Conservation (phyloP, 371 early-diverging fungal species). For the Syncephalis fuscata region DNA sequence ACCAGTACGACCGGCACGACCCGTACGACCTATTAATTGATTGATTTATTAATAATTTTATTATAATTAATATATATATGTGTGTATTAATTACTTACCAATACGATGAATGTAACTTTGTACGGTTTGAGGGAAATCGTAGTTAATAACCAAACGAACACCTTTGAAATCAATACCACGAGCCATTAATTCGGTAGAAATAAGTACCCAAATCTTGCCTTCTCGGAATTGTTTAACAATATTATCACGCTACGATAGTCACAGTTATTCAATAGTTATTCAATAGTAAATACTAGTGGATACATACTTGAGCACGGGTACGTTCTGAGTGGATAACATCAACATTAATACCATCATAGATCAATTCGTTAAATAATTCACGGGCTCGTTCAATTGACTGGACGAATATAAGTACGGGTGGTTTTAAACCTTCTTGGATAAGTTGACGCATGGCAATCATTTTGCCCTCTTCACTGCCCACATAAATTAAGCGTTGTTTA, state of each 20-base stretch:
- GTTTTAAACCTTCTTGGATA: conserved; percentile 63
- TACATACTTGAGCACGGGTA: conserved; percentile 56
- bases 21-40: conserved; percentile 49
- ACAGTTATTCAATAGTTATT: conserved; percentile 1
- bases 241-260: conserved; percentile 51
- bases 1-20: conserved; percentile 71
- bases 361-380: conserved; percentile 82
- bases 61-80: no score
- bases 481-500: conserved; percentile 77
- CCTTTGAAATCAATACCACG: conserved; percentile 93
- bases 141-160: conserved; percentile 83
- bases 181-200: conserved; percentile 94
- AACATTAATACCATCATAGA: conserved; percentile 93
- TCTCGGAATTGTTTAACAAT: conserved; percentile 78
- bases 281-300: not conserved
- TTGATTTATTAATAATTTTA: no score
- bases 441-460: conserved; percentile 80
- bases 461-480: conserved; percentile 89
- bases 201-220: conserved; percentile 88
- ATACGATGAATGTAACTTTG: conserved; percentile 91
- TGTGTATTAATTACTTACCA: conserved; percentile 15
- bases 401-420: conserved; percentile 88
- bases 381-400: conserved; percentile 93
- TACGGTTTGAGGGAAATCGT: conserved; percentile 89
- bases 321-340: conserved; percentile 91